Base-by-base conservation (phyloP, 257 asterid species). In the Gentiana dahurica region DNA sequence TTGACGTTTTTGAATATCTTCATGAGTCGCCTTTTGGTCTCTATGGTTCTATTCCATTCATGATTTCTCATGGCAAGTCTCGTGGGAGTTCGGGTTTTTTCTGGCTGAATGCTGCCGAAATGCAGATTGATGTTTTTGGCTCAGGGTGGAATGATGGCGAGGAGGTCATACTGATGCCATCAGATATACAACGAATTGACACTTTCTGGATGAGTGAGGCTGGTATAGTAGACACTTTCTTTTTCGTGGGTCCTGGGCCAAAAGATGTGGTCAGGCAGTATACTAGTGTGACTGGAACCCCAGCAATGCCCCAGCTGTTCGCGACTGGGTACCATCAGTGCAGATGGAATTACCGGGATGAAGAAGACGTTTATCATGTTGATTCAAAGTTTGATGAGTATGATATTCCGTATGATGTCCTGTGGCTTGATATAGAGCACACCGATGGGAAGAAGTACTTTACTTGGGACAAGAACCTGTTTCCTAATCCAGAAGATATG, bases 391-490 rank as follows among this genome's bases (percentile, higher is more conserved):
- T 92, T 61, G 98, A 92, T 49, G 97, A 88, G 68, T 78, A 83
- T 64, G 98, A 92, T 58, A 92, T 92, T 54, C 98, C 98, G 0
- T 92, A 85, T 67, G 98, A 92, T 78, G 95, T 92, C 41, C 54
- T 92, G 68, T 92, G 98, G 98, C 98, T 92, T 58, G 98, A 92
- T 75, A 88, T 92, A 46, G 98, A 92, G 69, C 98, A 92, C 66
- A 85, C 97, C 0, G 94, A 85, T 77, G 97, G 98, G 60, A 92
- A 85, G 79, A 85, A 48, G 79, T 92, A 92, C 68, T 88, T 92
- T 60, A 92, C 98, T 49, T 92, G 98, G 98, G 98, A 92, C 55
- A 86, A 69, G 62, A 11, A 49, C 68, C 67, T 92, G 10, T 92
- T 92, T 61, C 98, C 97, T 54, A 74, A 92, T 65, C 98, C 98